Conservation (phyloP, 2,329 filamentous ascomycete species). For the Epichloe scottii region DNA sequence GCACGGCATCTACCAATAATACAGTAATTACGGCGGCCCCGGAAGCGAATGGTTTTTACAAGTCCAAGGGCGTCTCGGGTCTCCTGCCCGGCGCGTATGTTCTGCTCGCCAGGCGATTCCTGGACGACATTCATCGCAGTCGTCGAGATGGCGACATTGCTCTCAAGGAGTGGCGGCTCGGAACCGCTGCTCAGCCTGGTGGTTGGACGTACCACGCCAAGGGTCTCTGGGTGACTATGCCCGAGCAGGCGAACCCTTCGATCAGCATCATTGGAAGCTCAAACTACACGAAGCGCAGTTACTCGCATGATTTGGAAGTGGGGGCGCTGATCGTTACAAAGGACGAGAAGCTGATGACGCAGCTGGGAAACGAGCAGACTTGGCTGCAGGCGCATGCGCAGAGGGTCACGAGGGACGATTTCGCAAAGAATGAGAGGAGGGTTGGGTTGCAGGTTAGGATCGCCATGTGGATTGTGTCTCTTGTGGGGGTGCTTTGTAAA, state of each 20-base stretch:
- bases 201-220: conserved; percentile 99
- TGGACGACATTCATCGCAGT: conserved; percentile 41
- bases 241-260: conserved; percentile 51
- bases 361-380: conserved; percentile 66
- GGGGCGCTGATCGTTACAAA: conserved; percentile 77
- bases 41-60: conserved; percentile 90
- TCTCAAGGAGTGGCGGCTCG: conserved; percentile 78
- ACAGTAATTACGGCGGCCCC: conserved; percentile 88
- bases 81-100: conserved; percentile 90
- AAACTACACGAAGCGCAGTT: conserved; percentile 92
- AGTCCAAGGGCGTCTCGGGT: conserved; percentile 74
- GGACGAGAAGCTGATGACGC: conserved; percentile 56
- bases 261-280: conserved; percentile 81
- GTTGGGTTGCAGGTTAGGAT: conserved; percentile 76
- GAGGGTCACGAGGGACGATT: conserved; percentile 60
- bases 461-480: conserved; percentile 86
- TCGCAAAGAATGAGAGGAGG: conserved; percentile 67
- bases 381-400: conserved; percentile 67
- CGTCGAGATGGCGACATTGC: conserved; percentile 45
- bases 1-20: conserved; percentile 55
- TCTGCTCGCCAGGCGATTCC: conserved; percentile 69
- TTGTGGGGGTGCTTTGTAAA: conserved; percentile 78
- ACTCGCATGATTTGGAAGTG: conserved; percentile 81
- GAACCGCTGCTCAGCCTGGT: conserved; percentile 64
- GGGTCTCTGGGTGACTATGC: conserved; percentile 78